Evolutionary conservation across 345 rosid species (phyloP), one percentile per base, ranked within the genome.

Genomic region (Diplotaxis tenuifolia): DNA sequence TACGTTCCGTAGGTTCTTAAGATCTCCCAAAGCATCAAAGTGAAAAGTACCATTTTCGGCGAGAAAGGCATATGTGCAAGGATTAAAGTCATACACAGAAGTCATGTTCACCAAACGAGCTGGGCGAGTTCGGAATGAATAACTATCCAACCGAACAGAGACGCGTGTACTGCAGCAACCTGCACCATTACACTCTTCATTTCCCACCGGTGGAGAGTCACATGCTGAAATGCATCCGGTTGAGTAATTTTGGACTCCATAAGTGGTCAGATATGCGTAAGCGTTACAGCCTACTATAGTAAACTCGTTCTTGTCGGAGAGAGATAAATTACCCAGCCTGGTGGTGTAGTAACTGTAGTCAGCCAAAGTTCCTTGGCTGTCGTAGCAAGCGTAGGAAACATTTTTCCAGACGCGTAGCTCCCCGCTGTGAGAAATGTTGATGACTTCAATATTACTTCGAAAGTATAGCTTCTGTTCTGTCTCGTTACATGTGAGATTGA

Each of bases 31-130:
- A 14, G 47, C 15, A 40, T 40, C 5, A 1, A 40, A 40, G 6
- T 40, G 47, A 40, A 40, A 40, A 14, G 16, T 4, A 40, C 16
- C 47, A 12, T 4, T 40, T 14, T 40, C 7, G 16, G 47, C 15
- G 7, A 40, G 16, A 65, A 84, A 82, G 5, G 84, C 81, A 2
- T 75, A 78, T 53, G 20, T 59, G 23, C 83, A 79, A 0, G 32
- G 60, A 53, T 21, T 53, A 53, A 53, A 53, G 28, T 21, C 7
- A 10, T 4, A 1, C 32, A 12, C 61, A 12, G 32, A 56, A 23
- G 18, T 47, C 53, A 16, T 6, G n/a, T 49, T 16, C 11, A 3
- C 11, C 15, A 21, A 21, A 12, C 54, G 54, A 49, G 21, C 5
- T 6, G 52, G 20, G 20, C 1, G 0, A 47, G 5, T 38, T 19